phyloP scores from a whole-genome alignment of 1,284 basidiomycete genomes.

The Tilletia setariae region DNA sequence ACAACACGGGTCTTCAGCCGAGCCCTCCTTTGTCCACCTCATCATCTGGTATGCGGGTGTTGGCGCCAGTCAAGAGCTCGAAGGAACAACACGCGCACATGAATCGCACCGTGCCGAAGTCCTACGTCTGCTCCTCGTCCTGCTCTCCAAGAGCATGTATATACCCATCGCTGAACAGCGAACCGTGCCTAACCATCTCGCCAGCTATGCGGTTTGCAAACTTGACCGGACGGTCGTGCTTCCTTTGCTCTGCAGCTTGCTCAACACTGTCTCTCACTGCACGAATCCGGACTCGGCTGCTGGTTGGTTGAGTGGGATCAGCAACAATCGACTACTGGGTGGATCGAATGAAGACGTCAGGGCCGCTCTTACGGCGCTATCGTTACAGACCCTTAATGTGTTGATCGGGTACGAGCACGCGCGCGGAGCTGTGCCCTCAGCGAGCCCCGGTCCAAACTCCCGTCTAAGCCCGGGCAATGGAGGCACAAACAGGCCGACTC shows the following conservation, averaged over 20 bases:
- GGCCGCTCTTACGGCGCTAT: constrained; percentile 29
- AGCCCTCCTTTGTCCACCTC: constrained; percentile 31
- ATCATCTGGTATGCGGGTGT: constrained; percentile 52
- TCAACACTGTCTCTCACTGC: constrained; percentile 44
- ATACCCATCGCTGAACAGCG: constrained; percentile 29
- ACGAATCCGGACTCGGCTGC: constrained; percentile 22
- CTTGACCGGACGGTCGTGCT: constrained; percentile 40
- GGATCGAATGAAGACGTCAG: constrained; percentile 31
- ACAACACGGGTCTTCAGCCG: constrained; percentile 2
- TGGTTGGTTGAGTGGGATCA: constrained; percentile 28
- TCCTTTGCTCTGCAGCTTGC: constrained; percentile 46
- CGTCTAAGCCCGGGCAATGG: too few species aligned
- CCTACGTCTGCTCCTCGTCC: constrained; percentile 42
- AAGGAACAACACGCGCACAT: constrained; percentile 32
- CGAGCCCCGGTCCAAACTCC: not conserved
- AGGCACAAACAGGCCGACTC: not conserved
- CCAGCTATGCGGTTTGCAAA: constrained; percentile 33
- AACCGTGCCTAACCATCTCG: constrained; percentile 21
- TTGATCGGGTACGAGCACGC: constrained; percentile 37
- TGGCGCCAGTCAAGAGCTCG: constrained; percentile 42
- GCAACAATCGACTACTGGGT: constrained; percentile 24
- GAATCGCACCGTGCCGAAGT: constrained; percentile 42
- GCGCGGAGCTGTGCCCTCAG: not conserved
- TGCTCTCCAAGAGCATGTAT: constrained; percentile 50
- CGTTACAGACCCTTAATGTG: constrained; percentile 41